Evolutionary conservation across 176 grass and related monocot genomes (phyloP).

Genomic region (Carex parvula): DNA sequence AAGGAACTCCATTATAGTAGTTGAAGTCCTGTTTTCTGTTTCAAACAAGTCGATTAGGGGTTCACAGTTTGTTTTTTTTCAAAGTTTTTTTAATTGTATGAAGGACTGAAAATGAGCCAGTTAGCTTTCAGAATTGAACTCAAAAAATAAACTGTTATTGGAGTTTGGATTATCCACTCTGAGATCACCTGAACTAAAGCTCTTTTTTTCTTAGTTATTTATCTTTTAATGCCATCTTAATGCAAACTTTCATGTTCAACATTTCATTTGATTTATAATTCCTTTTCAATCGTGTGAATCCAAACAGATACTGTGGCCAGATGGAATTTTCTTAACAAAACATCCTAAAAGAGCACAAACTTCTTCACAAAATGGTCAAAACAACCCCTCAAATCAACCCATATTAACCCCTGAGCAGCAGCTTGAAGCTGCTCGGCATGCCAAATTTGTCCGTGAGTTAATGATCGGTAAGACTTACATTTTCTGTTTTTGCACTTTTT

Average conservation of each 20-base stretch:
- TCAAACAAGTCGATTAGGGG: background rate
- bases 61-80: background rate
- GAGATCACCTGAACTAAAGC: background rate
- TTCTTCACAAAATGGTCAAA: slow-evolving; percentile 42
- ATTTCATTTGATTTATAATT: background rate
- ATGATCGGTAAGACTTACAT: slow-evolving; percentile 67
- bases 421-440: slow-evolving; percentile 67
- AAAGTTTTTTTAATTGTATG: background rate
- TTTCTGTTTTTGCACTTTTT: slow-evolving; percentile 14
- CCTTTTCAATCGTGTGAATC: slow-evolving; percentile 24
- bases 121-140: background rate
- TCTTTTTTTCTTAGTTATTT: background rate
- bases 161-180: background rate
- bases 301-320: slow-evolving; percentile 93
- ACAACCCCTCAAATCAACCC: slow-evolving; percentile 29
- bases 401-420: slow-evolving; percentile 57
- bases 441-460: slow-evolving; percentile 81
- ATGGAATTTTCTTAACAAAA: slow-evolving; percentile 93
- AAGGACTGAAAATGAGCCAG: background rate
- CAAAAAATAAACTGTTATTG: background rate
- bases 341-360: slow-evolving; percentile 66
- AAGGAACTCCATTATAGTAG: background rate
- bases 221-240: background rate
- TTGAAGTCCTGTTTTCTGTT: background rate
- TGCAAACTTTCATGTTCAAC: background rate